A percentile compares a stretch with the other conserved stretches of the same genome.
These are phyloP conservation scores for Aspergillus fumigatiaffinis DNA, from an alignment of 2,329 filamentous ascomycete species.

Conservation along the genomic window DNA sequence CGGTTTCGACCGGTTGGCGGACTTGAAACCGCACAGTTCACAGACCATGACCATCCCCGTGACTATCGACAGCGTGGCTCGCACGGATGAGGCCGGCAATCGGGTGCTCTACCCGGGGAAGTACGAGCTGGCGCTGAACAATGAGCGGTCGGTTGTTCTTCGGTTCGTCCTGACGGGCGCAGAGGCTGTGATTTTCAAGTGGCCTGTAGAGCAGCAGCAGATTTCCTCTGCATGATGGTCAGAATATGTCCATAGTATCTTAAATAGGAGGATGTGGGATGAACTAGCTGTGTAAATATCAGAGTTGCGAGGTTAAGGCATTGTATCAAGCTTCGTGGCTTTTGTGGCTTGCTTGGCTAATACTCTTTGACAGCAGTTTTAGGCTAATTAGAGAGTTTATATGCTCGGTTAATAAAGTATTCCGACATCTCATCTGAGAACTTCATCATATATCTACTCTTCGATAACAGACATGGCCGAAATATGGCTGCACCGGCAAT, in stretches of 20 bases:
- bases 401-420: too few species aligned
- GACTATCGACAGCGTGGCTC: slow-evolving; percentile 35
- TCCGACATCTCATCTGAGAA: too few species aligned
- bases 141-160: slow-evolving; percentile 33
- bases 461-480: too few species aligned
- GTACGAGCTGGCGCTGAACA: slow-evolving; percentile 41
- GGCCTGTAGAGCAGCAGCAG: slow-evolving; percentile 28
- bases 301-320: background rate
- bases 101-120: slow-evolving; percentile 40
- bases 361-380: background rate
- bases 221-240: background rate
- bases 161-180: slow-evolving; percentile 32
- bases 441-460: too few species aligned
- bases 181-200: slow-evolving; percentile 29
- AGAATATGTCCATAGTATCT: background rate
- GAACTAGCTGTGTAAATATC: too few species aligned
- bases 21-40: slow-evolving; percentile 20
- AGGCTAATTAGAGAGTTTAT: background rate
- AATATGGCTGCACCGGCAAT: background rate
- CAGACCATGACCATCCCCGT: slow-evolving; percentile 32
- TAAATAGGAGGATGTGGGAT: too few species aligned
- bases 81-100: slow-evolving; percentile 37
- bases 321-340: background rate
- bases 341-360: background rate
- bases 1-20: slow-evolving; percentile 33